Base-by-base conservation (phyloP, 177 flowering plant genomes). In the Tripterygium wilfordii region DNA sequence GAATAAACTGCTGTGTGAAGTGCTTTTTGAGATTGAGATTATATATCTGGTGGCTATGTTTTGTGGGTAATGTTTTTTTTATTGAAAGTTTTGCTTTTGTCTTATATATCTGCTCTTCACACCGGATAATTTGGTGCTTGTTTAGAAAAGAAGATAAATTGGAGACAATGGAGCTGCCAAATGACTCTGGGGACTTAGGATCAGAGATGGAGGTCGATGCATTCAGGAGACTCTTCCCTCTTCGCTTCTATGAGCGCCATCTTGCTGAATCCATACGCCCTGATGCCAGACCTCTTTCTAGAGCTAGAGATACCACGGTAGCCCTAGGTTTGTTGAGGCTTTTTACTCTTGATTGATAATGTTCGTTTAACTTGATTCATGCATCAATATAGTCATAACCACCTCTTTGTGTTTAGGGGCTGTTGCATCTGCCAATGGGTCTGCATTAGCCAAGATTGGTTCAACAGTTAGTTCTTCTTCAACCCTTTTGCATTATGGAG, bases 121-220 rank as follows among this genome's bases (percentile, higher is more conserved):
- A n/a, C n/a, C n/a, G n/a, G n/a, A n/a, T n/a, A n/a, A n/a, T n/a
- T n/a, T n/a, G n/a, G n/a, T n/a, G n/a, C n/a, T n/a, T n/a, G n/a
- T n/a, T n/a, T n/a, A n/a, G n/a, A n/a, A n/a, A n/a, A n/a, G n/a
- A n/a, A n/a, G n/a, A n/a, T n/a, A n/a, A n/a, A n/a, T n/a, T n/a
- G n/a, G n/a, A n/a, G 44, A 60, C 10, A 45, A 70, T 68, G 79
- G 71, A 64, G 27, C 10, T 54, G 31, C 54, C 70, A 17, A 25
- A 48, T 43, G 61, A 31, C 0, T 31, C 64, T 8, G 76, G 54
- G 31, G 80, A 78, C 60, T 59, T 82, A 56, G 74, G 81, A 13
- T 74, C 80, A 14, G 92, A 89, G 51, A 72, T 83, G 82, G 95
- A 89, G 62, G 80, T 74, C 22, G 92, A 89, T 42, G 94, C 95